A percentile compares a stretch with the other conserved stretches of the same genome.
Conservation (phyloP, 1,284 basidiomycete genomes). For the Marasmius sp. region DNA sequence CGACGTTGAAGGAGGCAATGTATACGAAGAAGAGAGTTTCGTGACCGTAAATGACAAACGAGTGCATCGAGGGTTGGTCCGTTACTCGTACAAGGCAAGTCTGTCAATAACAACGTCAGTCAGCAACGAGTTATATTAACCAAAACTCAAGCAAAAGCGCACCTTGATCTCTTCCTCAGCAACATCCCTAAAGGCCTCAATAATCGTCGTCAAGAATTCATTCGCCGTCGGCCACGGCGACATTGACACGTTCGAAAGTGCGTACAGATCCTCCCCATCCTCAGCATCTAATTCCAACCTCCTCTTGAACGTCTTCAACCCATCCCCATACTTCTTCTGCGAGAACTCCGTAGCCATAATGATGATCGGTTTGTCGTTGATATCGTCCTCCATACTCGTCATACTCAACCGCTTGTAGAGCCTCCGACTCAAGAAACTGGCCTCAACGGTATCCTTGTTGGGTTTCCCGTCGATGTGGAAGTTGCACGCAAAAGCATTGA, state of each 20-base stretch:
- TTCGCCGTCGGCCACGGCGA: slow-evolving; percentile 38
- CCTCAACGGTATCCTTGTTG: slow-evolving; percentile 43
- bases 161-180: slow-evolving; percentile 32
- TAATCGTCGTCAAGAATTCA: slow-evolving; percentile 33
- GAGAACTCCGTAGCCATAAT: slow-evolving; percentile 35
- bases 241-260: slow-evolving; percentile 42
- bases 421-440: slow-evolving; percentile 41
- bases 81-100: slow-evolving; percentile 29
- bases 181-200: slow-evolving; percentile 31
- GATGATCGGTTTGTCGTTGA: slow-evolving; percentile 31
- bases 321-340: slow-evolving; percentile 33
- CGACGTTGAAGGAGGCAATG: slow-evolving; percentile 37
- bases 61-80: slow-evolving; percentile 29
- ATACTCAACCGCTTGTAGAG: slow-evolving; percentile 41
- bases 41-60: slow-evolving; percentile 41
- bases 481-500: slow-evolving; percentile 48
- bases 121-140: background rate
- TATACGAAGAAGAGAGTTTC: slow-evolving; percentile 35
- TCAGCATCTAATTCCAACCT: slow-evolving; percentile 31
- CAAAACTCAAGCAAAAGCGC: background rate
- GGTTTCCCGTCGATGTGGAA: slow-evolving; percentile 35
- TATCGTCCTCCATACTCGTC: slow-evolving; percentile 25
- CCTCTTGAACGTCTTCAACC: slow-evolving; percentile 33
- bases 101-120: background rate
- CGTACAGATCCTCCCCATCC: slow-evolving; percentile 34